phyloP scores from a whole-genome alignment of 345 rosid species.

The Hibiscus mutabilis region DNA sequence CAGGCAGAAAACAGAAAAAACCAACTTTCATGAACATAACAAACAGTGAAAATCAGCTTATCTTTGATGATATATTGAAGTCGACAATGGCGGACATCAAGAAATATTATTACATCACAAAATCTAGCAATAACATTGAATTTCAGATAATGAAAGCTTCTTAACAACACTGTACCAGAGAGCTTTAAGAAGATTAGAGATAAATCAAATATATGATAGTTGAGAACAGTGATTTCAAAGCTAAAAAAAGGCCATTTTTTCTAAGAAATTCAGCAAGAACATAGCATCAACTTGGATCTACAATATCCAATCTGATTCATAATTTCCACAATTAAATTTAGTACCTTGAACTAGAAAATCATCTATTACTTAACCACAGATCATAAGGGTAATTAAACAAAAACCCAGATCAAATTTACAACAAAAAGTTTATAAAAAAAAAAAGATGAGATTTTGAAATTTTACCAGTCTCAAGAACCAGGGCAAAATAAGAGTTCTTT shows the following conservation, averaged over 20 bases:
- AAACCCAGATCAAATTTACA: background rate
- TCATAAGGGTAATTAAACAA: background rate
- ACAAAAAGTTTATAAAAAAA: background rate
- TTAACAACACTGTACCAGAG: background rate
- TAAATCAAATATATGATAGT: background rate
- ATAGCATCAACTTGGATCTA: background rate
- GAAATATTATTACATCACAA: no score
- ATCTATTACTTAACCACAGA: background rate
- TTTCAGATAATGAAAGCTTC: no score
- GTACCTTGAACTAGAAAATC: background rate
- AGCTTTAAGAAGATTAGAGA: background rate
- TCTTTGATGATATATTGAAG: background rate
- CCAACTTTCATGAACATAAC: background rate
- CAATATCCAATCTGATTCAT: background rate
- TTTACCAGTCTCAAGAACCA: conserved; percentile 69
- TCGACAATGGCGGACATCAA: no score
- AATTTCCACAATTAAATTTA: background rate
- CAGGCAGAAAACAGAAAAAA: background rate
- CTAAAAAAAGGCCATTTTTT: background rate
- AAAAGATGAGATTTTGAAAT: background rate
- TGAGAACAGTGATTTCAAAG: background rate
- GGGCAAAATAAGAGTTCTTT: conserved; percentile 55
- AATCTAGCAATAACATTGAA: no score
- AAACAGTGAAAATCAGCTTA: background rate
- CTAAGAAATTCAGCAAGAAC: background rate